A percentile compares a stretch with the other conserved stretches of the same genome.
phyloP scores from a whole-genome alignment of 2,329 filamentous ascomycete species.

The Arthrobotrys sinensis region DNA sequence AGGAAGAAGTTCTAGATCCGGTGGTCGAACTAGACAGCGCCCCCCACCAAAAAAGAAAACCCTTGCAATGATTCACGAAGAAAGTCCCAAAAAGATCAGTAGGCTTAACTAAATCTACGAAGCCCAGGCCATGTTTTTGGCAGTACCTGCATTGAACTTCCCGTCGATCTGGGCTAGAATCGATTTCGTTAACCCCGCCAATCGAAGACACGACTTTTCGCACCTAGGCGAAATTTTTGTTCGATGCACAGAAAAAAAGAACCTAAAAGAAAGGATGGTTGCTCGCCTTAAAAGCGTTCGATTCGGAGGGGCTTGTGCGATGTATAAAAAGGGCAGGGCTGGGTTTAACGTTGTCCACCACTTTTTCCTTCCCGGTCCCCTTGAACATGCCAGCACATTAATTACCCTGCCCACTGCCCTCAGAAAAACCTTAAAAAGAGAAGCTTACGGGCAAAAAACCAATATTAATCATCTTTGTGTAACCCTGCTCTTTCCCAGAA shows the following conservation, averaged over 20 bases:
- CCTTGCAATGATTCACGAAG: constrained; percentile 7
- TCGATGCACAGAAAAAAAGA: not conserved
- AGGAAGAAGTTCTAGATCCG: constrained; percentile 23
- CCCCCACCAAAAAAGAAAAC: constrained; percentile 1
- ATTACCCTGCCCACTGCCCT: not conserved
- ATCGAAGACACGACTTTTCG: constrained; percentile 27
- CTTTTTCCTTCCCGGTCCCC: not conserved
- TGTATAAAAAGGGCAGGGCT: constrained; percentile 11
- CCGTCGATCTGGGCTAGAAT: constrained; percentile 32
- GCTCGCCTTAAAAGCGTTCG: not conserved
- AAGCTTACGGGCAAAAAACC: constrained; percentile 1
- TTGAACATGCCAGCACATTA: not conserved
- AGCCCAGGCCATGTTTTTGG: not conserved
- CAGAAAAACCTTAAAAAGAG: constrained; percentile 8
- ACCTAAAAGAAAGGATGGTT: not conserved
- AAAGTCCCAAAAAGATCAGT: not conserved
- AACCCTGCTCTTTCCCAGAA: constrained; percentile 1
- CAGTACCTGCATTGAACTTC: constrained; percentile 46
- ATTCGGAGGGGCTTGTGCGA: constrained; percentile 12
- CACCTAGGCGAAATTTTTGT: constrained; percentile 15
- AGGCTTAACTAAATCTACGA: not conserved
- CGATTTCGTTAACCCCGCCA: constrained; percentile 22
- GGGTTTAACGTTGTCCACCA: not conserved
- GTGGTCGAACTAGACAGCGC: not conserved
- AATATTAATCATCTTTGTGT: constrained; percentile 29